Evolutionary conservation across 257 asterid genomes (phyloP), one percentile per base, ranked within the genome.

Genomic region (Capsicum chinense): DNA sequence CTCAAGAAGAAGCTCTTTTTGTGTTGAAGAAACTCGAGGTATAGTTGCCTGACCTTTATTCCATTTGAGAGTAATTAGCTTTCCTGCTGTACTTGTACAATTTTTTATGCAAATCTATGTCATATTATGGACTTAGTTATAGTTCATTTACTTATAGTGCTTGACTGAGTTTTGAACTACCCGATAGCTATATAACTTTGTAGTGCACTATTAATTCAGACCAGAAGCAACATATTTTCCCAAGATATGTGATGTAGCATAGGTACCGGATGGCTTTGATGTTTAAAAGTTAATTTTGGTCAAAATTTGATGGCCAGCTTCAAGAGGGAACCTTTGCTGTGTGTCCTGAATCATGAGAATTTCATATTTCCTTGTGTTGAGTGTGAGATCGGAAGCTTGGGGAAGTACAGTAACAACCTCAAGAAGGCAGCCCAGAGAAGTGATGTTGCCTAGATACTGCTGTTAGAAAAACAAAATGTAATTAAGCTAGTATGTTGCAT

Each of bases 21-120:
- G 74, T 90, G 78, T 87, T 95, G 83, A 93, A 92, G 92, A 92
- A 93, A 88, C 93, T 95, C 90, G 90, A 95, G 97, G 99, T 95
- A 90, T 70, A 87, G 52, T 86, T 85, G 84, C 74, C 79, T 47
- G 56, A 19, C 59, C 16, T 37, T 59, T 69, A 16, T 63, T 56
- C 17, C 21, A 33, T 17, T 48, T 50, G 52, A 11, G 48, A 44
- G 50, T 12, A 50, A n/a, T 57, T 13, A 59, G 47, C 15, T n/a
- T 81, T 58, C 56, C 59, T 50, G 80, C 19, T 52, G 67, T 16
- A 33, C 54, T 83, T 54, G 16, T 17, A 16, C 42, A 33, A 7
- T 83, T 54, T 66, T 4, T 26, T 83, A 33, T 52, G 1, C 64
- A 33, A 50, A 33, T 15, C 3, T 78, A 78, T 76, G 81, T 26